Base-by-base conservation (phyloP, 2,329 filamentous ascomycete genomes). In the Didymosphaeria variabile region DNA sequence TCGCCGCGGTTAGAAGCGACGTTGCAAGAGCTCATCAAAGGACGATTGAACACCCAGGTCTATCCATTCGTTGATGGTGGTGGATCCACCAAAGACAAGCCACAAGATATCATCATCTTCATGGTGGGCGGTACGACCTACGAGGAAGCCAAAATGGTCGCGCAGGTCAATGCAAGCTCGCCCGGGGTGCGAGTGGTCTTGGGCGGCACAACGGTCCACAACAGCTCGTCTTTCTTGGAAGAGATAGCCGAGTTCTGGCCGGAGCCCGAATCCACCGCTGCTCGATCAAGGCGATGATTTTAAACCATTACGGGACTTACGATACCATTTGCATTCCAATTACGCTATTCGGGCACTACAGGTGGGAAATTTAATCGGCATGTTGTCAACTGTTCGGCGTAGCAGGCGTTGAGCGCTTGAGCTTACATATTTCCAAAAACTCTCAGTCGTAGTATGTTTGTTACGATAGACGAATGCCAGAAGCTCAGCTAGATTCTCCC, bases 141-240 rank as follows among this genome's bases (percentile, higher is more conserved):
- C 73, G 95, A 99, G 78, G 95, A 99, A 79, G 94, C 95, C 6
- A 97, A 97, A 82, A 93, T 93, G 85, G 88, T 98, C 42, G 93
- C 95, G n/a, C 89, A 94, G 68, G 89, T 99, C 61, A 99, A 99
- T 80, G 93, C 93, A 19, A 92, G 90, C 59, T 91, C 91, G 12
- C 94, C 94, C 0, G 95, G 95, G 0, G 86, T 98, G 10, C 87
- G 95, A 58, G 90, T 99, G 4, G 93, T 98, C 12, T 82, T 99
- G 6, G 94, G 93, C 10, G 94, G 93, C 3, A 98, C 95, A 0
- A 88, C 87, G 7, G 85, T 99, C 67, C 92, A 97, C 72, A 99
- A 97, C 73, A 93, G 93, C 65, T 86, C 86, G 12, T 92, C 89
- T 0, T 99, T 98, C 77, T 79, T 98, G 66, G 93, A 45, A 17